Evolutionary conservation across 176 grass and related monocot species (phyloP), one percentile per base, ranked within the genome.

Genomic region (Avena insularis): DNA sequence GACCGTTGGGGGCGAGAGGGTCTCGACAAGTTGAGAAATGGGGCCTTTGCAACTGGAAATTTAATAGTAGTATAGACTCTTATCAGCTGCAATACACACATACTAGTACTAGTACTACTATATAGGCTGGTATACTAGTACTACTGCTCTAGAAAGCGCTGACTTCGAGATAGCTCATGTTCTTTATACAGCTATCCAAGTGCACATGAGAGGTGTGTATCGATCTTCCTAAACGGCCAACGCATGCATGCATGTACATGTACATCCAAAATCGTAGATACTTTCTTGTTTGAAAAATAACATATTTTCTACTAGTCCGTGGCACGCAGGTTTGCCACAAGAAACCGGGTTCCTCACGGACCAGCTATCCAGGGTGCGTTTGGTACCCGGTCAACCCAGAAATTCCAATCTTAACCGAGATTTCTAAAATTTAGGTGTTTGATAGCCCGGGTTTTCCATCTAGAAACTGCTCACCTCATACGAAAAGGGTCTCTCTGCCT

Each of bases 11-110:
- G 13, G 46, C 46, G 0, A 16, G 72, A 17, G 1, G 3, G 33
- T 49, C 3, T 10, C 48, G 2, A 77, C 49, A 9, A 35, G 15
- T 55, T 77, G 74, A 55, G 49, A 77, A 77, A 77, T 20, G 49
- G 73, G 50, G 75, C 50, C 33, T 29, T 56, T 33, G 71, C 25
- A 77, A 77, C 74, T 55, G 48, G 75, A 56, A 56, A 17, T 56
- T 53, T 77, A 76, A 76, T 76, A 21, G 20, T 76, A 21, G 20
- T 5, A 9, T 43, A 9, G 12, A 31, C 10, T 33, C 14, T 14
- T 21, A 33, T 77, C 74, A 49, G 49, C 27, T 33, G 8, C 14
- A 4, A 31, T 33, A 40, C 33, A 17, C 66, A 69, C 36, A 36
- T 35, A 31, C 25, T 68, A 29, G 35, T 35, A 35, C 35, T 35